These are phyloP conservation scores for Botryotinia convoluta DNA, from an alignment of 2,329 filamentous ascomycete genomes.

Conservation along the genomic window DNA sequence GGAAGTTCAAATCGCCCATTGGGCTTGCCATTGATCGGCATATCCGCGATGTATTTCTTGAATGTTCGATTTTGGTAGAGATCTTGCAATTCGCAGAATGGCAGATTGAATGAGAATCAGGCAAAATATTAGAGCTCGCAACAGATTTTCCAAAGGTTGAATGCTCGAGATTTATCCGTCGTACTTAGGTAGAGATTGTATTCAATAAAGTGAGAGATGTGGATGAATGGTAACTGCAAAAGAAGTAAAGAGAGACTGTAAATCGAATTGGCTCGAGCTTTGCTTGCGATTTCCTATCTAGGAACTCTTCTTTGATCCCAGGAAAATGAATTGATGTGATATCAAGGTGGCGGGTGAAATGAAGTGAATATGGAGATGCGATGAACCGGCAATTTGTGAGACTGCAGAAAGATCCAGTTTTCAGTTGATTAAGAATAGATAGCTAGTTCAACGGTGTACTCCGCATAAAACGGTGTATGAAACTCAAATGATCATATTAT, in stretches of 20 bases:
- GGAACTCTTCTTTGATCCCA: neutral
- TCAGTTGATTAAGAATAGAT: neutral
- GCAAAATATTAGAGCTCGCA: neutral
- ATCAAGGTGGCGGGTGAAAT: constrained; percentile 15
- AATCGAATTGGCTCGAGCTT: constrained; percentile 17
- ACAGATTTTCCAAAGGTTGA: neutral
- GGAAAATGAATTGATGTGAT: neutral
- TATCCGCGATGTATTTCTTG: constrained; percentile 17
- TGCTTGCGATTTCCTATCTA: constrained; percentile 17
- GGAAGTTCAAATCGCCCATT: constrained; percentile 39
- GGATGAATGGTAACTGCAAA: neutral
- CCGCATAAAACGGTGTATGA: neutral
- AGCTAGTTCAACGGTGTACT: neutral
- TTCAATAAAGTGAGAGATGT: neutral
- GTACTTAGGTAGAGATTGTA: neutral
- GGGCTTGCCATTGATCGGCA: constrained; percentile 34
- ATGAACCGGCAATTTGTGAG: neutral
- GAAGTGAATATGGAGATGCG: neutral
- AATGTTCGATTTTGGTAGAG: too few relatives aligned
- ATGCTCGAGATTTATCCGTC: neutral
- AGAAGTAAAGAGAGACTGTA: neutral
- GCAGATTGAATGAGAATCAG: neutral
- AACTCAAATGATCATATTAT: neutral
- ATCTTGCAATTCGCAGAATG: neutral
- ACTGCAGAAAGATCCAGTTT: constrained; percentile 13